A percentile compares a stretch with the other conserved stretches of the same genome.
phyloP scores from a whole-genome alignment of 176 grass and related monocot genomes.

The Phoenix dactylifera region DNA sequence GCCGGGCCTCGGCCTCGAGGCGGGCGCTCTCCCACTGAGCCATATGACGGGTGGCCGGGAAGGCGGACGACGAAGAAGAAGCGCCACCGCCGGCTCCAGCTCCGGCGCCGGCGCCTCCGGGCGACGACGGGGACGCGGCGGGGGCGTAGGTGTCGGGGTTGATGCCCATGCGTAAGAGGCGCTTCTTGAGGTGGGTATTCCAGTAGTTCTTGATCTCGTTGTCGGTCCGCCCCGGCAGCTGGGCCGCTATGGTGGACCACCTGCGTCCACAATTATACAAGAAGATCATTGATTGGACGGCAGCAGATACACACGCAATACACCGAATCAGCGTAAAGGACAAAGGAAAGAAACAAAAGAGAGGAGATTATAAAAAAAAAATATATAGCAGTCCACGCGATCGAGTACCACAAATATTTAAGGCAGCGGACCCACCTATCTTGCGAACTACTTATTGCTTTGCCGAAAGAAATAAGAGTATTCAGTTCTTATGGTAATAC shows the following conservation, averaged over 20 bases:
- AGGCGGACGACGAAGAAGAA: not conserved
- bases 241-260: conserved; percentile 22
- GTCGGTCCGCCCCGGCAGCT: conserved; percentile 17
- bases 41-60: conserved; percentile 15
- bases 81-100: too few relatives aligned
- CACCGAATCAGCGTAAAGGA: too few relatives aligned
- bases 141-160: conserved; percentile 5
- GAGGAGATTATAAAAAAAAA: conserved; percentile 13
- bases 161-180: conserved; percentile 22
- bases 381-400: conserved; percentile 10
- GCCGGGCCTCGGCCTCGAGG: conserved; percentile 26
- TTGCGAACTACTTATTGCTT: not conserved
- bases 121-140: not conserved
- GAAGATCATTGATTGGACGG: conserved; percentile 16
- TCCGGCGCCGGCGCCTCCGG: not conserved
- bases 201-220: conserved; percentile 31
- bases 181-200: conserved; percentile 29
- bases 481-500: conserved; percentile 19
- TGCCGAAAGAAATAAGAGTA: too few relatives aligned
- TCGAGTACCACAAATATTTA: conserved; percentile 32
- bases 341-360: not conserved
- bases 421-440: not conserved
- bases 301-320: conserved; percentile 17
- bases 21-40: conserved; percentile 25
- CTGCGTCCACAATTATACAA: conserved; percentile 15